These are phyloP conservation scores for Trichosporon coremiiforme DNA, from an alignment of 1,284 basidiomycete genomes.

Conservation along the genomic window DNA sequence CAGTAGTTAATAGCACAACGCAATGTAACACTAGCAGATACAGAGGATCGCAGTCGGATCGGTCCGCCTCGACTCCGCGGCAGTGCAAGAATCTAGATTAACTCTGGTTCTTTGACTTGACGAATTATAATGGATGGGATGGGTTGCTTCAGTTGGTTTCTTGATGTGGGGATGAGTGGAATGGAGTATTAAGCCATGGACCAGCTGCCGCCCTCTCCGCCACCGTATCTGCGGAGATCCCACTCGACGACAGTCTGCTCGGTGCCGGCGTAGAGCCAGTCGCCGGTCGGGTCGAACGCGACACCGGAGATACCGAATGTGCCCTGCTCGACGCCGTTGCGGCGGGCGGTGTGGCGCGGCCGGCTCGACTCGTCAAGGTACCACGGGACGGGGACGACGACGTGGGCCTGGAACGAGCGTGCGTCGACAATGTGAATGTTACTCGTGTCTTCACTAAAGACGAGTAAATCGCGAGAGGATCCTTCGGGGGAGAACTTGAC, in stretches of 20 bases:
- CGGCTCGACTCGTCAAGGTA: slow-evolving; percentile 14
- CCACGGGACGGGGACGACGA: slow-evolving; percentile 50
- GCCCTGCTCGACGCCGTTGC: slow-evolving; percentile 41
- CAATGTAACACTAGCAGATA: not conserved
- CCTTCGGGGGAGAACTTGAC: slow-evolving; percentile 57
- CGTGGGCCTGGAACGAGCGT: slow-evolving; percentile 52
- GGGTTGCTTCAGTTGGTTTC: not conserved
- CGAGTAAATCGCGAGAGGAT: slow-evolving; percentile 51
- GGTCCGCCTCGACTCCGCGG: not conserved
- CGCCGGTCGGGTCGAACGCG: slow-evolving; percentile 53
- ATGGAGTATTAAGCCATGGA: slow-evolving; percentile 45
- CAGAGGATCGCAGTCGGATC: not conserved
- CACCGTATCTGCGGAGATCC: slow-evolving; percentile 49
- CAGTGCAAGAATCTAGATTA: not conserved
- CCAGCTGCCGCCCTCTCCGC: slow-evolving; percentile 47
- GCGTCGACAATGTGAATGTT: slow-evolving; percentile 57
- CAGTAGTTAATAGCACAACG: slow-evolving; percentile 1
- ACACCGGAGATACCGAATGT: slow-evolving; percentile 51
- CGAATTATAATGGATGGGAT: not conserved
- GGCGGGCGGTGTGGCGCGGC: slow-evolving; percentile 18
- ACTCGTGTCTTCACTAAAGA: slow-evolving; percentile 52
- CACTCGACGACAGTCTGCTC: slow-evolving; percentile 56
- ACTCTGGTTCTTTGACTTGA: not conserved
- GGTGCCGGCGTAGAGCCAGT: slow-evolving; percentile 55
- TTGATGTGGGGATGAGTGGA: not conserved